Base-by-base conservation (phyloP, 257 asterid species). In the Nicotiana otophora region DNA sequence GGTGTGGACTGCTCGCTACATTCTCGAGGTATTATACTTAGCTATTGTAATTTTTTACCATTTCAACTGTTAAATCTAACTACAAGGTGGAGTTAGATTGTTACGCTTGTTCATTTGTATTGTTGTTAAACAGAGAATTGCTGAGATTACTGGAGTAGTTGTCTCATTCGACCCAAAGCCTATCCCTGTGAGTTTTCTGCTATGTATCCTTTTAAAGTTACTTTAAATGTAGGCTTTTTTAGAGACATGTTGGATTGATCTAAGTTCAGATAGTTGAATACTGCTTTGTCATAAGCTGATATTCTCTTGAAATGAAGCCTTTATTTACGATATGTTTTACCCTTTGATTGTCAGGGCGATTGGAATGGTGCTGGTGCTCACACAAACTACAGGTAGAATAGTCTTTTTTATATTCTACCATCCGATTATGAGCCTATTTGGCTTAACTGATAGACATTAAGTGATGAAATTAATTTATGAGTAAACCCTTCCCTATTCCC, bases 321-420 rank as follows among this genome's bases (percentile, higher is more conserved):
- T 54, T 17, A n/a, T 69, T 69, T 36, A 39, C 77, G 0, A 34
- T 19, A n/a, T 70, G 34, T 39, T 70, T 42, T 11, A 10, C 78
- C 34, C 19, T 34, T 51, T 46, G 20, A 10, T 12, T 69, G 0
- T 46, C 85, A 95, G 98, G 99, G 99, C 10, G 97, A 96, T 81
- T 95, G 98, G 98, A 95, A 95, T 15, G 98, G 99, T 33, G 99
- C 99, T 67, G 99, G 99, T 80, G 99, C 99, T 36, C 99, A 95
- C 86, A 81, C 92, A 58, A 95, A 95, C 83, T 95, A 90, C 92
- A 95, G 99, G 98, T 95, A 79, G 15, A 68, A 7, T 23, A 15
- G 54, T 39, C 20, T 0, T 11, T 0, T 72, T 72, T 23, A 5
- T 72, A 3, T 23, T 72, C 1, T 23, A 20, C 57, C 2, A 69